These are phyloP conservation scores for Flammula alnicola DNA, from an alignment of 1,284 basidiomycete genomes.

Conservation along the genomic window DNA sequence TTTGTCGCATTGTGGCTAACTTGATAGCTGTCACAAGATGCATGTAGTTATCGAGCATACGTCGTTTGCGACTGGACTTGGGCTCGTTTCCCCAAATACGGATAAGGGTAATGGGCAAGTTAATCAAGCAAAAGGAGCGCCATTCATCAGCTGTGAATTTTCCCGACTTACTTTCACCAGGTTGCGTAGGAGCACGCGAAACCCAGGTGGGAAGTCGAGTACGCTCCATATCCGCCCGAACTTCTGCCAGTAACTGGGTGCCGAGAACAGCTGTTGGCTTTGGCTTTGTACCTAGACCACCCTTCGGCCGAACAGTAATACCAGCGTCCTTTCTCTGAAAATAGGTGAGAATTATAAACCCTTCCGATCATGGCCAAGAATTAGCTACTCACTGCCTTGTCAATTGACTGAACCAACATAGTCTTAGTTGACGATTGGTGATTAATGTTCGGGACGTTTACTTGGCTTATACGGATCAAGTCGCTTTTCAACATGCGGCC, in stretches of 20 bases:
- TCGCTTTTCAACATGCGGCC: no score
- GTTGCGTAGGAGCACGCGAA: constrained; percentile 29
- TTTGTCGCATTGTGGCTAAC: constrained; percentile 29
- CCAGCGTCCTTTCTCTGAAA: not conserved
- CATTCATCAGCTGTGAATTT: constrained; percentile 45
- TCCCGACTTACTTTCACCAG: constrained; percentile 34
- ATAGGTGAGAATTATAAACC: not conserved
- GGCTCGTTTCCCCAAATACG: constrained; percentile 37
- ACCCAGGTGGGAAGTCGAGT: constrained; percentile 36
- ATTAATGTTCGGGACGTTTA: no score
- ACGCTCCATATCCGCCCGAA: constrained; percentile 32
- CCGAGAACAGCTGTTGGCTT: constrained; percentile 29
- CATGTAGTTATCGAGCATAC: constrained; percentile 43
- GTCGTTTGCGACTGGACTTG: constrained; percentile 16
- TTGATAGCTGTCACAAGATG: constrained; percentile 39
- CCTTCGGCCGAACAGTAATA: no score
- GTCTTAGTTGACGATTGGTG: no score
- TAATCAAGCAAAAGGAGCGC: constrained; percentile 32
- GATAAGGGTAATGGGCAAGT: constrained; percentile 37
- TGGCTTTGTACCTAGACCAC: no score
- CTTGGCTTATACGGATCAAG: no score
- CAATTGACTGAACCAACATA: no score
- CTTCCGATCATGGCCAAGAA: no score
- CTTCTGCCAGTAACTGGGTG: constrained; percentile 24
- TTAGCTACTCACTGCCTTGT: no score